These are phyloP conservation scores for Polytrichum formosum DNA, from an alignment of 225 moss, liverwort and hornwort species.

Conservation along the genomic window DNA sequence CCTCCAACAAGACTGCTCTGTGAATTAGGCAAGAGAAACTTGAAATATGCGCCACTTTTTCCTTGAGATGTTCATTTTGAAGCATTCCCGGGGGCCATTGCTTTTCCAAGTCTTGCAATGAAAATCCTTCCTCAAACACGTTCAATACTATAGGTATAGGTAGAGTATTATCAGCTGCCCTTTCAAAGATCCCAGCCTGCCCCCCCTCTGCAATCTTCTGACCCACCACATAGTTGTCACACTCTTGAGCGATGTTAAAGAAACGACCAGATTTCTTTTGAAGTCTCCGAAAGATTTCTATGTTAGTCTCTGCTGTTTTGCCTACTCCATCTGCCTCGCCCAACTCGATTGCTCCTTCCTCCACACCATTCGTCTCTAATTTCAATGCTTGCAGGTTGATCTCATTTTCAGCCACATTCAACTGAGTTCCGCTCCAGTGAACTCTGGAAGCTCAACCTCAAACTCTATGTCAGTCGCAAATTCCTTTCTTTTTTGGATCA, in stretches of 20 bases:
- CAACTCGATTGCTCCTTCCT: too few species aligned
- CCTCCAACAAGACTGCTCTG: slow-evolving; percentile 13
- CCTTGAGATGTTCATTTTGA: neutral
- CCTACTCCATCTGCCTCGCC: neutral
- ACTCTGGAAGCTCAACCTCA: slow-evolving; percentile 20
- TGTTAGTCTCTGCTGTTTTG: neutral
- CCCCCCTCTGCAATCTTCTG: slow-evolving; percentile 30
- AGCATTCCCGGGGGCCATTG: slow-evolving; percentile 27
- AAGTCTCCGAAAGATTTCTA: slow-evolving; percentile 11
- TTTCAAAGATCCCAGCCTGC: slow-evolving; percentile 20
- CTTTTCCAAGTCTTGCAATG: slow-evolving; percentile 10
- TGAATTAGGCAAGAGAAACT: neutral
- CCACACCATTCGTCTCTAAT: too few species aligned
- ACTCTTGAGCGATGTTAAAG: slow-evolving; percentile 4
- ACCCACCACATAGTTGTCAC: slow-evolving; percentile 3
- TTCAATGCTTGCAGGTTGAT: too few species aligned
- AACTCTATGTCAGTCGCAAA: slow-evolving; percentile 12
- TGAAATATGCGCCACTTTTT: fast-evolving
- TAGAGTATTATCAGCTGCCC: neutral
- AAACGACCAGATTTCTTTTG: slow-evolving; percentile 18
- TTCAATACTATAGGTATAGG: slow-evolving; percentile 11
- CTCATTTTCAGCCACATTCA: too few species aligned
- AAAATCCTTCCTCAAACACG: slow-evolving; percentile 10
- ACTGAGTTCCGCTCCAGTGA: slow-evolving; percentile 16
- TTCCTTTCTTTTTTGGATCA: slow-evolving; percentile 12